phyloP scores from a whole-genome alignment of 495 filamentous ascomycete species.

The Hypoxylon lienhwacheense region DNA sequence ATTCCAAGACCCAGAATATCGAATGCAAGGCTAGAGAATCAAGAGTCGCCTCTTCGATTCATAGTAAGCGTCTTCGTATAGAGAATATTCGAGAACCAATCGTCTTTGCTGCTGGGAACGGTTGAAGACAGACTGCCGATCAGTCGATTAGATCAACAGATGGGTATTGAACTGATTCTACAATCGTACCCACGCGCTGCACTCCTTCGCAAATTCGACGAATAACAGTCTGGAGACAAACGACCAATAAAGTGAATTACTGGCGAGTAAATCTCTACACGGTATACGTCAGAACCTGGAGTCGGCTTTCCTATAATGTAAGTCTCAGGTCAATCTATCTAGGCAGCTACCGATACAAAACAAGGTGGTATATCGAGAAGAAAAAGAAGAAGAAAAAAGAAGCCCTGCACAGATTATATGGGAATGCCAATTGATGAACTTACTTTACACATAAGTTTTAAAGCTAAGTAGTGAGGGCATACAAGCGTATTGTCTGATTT shows the following conservation, averaged over 20 bases:
- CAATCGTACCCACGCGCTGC: slow-evolving; percentile 6
- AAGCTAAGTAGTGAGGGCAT: slow-evolving; percentile 3
- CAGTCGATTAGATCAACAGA: slow-evolving; percentile 23
- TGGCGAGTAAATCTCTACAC: slow-evolving; percentile 9
- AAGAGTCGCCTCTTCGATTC: slow-evolving; percentile 24
- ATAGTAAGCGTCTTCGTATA: slow-evolving; percentile 21
- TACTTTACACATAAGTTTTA: slow-evolving; percentile 21
- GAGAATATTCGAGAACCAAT: neutral
- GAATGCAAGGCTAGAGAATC: slow-evolving; percentile 19
- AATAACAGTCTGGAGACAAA: slow-evolving; percentile 1
- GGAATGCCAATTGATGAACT: slow-evolving; percentile 10
- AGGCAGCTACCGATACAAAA: slow-evolving; percentile 13
- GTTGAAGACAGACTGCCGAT: neutral
- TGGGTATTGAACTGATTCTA: slow-evolving; percentile 10
- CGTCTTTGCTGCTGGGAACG: neutral
- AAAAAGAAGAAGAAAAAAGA: neutral
- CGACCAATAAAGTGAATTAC: neutral
- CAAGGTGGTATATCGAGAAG: neutral
- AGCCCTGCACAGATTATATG: neutral
- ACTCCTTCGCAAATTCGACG: slow-evolving; percentile 1
- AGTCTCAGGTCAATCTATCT: slow-evolving; percentile 14
- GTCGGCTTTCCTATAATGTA: neutral
- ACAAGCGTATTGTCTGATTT: slow-evolving; percentile 8
- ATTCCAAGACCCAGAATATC: slow-evolving; percentile 5
- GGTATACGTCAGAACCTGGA: slow-evolving; percentile 15